Percentiles rank a stretch among this genome's conserved stretches.
Conservation (phyloP, 305 asterid species). For the Solanum hybrid region DNA sequence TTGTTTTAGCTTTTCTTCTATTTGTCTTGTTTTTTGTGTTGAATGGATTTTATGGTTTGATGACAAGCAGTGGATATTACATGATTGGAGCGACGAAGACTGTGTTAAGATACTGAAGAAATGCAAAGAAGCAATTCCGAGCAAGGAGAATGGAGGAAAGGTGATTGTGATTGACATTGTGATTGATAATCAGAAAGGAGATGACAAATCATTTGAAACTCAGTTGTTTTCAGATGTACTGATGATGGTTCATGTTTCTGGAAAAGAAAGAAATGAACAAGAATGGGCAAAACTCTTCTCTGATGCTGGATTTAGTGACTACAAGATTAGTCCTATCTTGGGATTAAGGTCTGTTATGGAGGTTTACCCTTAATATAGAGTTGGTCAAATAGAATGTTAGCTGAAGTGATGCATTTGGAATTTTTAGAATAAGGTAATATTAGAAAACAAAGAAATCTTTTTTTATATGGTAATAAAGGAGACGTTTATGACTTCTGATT, state of each 20-base stretch:
- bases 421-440: no score
- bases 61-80: conserved; percentile 4
- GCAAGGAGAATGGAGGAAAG: no score
- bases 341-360: conserved; percentile 10
- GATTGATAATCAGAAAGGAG: no score
- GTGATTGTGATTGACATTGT: no score
- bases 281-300: no score
- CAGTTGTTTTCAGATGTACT: neutral
- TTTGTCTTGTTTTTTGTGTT: neutral
- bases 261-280: no score
- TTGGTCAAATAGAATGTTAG: no score
- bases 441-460: neutral
- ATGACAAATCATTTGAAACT: neutral
- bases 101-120: no score
- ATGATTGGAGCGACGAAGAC: neutral
- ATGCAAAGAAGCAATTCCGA: no score
- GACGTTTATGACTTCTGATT: neutral
- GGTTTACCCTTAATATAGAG: neutral
- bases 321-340: neutral
- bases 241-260: no score
- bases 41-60: neutral
- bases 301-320: no score
- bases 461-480: neutral
- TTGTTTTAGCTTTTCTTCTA: neutral
- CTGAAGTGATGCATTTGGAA: no score